A percentile compares a stretch with the other conserved stretches of the same genome.
Conservation (phyloP, 805 yeast species). For the Scheffersomyces spartinae region DNA sequence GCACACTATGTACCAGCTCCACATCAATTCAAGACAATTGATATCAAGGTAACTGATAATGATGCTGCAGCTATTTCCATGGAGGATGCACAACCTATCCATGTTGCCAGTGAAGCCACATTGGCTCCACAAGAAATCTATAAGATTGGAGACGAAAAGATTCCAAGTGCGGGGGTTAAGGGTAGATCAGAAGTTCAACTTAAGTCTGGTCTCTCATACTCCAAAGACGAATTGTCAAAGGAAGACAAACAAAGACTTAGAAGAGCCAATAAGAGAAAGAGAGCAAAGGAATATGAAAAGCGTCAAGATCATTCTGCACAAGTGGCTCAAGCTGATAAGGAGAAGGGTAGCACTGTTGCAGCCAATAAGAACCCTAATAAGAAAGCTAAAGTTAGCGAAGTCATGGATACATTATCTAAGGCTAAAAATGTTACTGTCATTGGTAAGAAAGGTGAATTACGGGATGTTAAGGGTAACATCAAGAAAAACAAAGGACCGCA, state of each 20-base stretch:
- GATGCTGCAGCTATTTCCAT: constrained; percentile 72
- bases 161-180: constrained; percentile 15
- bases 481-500: constrained; percentile 31
- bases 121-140: constrained; percentile 95
- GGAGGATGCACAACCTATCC: constrained; percentile 96
- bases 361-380: constrained; percentile 24
- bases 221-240: constrained; percentile 70
- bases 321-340: too few relatives aligned
- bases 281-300: constrained; percentile 40
- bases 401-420: constrained; percentile 57
- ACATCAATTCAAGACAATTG: constrained; percentile 56
- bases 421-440: constrained; percentile 73
- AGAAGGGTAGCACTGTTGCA: too few relatives aligned
- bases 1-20: constrained; percentile 93
- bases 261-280: constrained; percentile 77
- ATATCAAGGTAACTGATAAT: constrained; percentile 51
- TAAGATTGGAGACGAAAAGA: constrained; percentile 34
- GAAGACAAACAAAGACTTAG: constrained; percentile 83
- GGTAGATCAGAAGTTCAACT: constrained; percentile 48
- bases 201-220: constrained; percentile 67
- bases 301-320: constrained; percentile 17
- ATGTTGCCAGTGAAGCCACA: constrained; percentile 57
- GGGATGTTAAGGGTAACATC: constrained; percentile 60
- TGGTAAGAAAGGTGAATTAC: constrained; percentile 63
- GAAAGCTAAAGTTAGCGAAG: constrained; percentile 47